phyloP scores from a whole-genome alignment of 768 basidiomycete species.

The Scleroderma citrinum region DNA sequence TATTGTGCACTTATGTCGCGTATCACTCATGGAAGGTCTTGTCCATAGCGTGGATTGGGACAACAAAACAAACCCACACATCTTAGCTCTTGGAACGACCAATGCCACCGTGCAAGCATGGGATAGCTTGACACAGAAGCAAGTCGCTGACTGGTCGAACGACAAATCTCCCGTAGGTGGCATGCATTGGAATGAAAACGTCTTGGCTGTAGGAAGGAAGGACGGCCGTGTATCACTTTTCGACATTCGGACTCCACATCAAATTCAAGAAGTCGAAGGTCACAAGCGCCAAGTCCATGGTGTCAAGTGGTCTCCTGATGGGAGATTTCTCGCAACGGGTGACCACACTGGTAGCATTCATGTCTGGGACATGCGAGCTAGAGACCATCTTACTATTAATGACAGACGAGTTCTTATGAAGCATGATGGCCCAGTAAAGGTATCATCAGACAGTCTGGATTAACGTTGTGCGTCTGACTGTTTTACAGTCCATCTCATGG shows the following conservation, averaged over 20 bases:
- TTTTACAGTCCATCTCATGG: conserved; percentile 60
- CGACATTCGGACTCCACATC: conserved; percentile 30
- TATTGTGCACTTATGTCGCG: conserved; percentile 46
- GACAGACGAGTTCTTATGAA: conserved; percentile 36
- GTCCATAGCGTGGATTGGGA: conserved; percentile 51
- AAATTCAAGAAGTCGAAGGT: conserved; percentile 23
- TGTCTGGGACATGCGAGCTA: conserved; percentile 39
- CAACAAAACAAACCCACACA: conserved; percentile 31
- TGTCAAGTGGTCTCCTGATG: conserved; percentile 37
- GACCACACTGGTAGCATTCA: conserved; percentile 37
- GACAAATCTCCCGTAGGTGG: conserved; percentile 32
- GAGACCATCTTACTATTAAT: conserved; percentile 24
- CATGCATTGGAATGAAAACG: conserved; percentile 34
- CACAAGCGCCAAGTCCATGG: conserved; percentile 33
- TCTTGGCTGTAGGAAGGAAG: conserved; percentile 35
- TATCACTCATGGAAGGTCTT: conserved; percentile 29
- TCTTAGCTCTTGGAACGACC: conserved; percentile 49
- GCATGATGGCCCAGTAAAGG: conserved; percentile 41
- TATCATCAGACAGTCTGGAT: conserved; percentile 8
- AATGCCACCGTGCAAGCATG: conserved; percentile 48
- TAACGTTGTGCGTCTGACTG: not conserved
- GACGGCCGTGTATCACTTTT: conserved; percentile 34
- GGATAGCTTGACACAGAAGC: conserved; percentile 36
- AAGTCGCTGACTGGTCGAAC: conserved; percentile 30
- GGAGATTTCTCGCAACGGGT: conserved; percentile 35